Evolutionary conservation across 169 alveolate genomes (phyloP), one percentile per base, ranked within the genome.

Genomic region (Plasmodium ovale): DNA sequence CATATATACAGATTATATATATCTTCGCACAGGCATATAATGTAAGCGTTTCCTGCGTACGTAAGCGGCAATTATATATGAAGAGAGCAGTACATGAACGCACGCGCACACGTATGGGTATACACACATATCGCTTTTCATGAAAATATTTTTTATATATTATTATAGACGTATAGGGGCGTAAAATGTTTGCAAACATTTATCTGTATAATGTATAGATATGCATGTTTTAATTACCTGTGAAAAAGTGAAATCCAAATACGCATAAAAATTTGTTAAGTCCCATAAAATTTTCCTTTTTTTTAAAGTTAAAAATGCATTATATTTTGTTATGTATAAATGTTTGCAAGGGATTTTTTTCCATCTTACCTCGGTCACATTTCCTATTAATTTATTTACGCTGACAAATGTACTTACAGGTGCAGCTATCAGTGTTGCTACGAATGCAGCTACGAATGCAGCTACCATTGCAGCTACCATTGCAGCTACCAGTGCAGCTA

Each of bases 231-330:
- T 10, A 10, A 10, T 6, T 31, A 33, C 14, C 35, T 67, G 77
- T 35, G 51, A 21, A 27, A 70, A 27, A 31, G 10, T 37, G 1
- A 56, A 70, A 47, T 70, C 29, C 58, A 56, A 35, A 53, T 31
- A 70, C n/a, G 19, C 39, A 19, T 49, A 70, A 49, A 59, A 70
- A 27, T 47, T 70, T 72, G 51, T 72, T 72, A 72, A 72, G 87
- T 54, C 25, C 87, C 16, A 23, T 72, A 54, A 29, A 23, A 53
- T 25, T 37, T 39, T 72, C 7, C 7, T 12, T 72, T 51, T 70
- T 53, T 72, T 72, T 54, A 33, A 72, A 37, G 87, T 37, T 56
- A 35, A 37, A 72, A 53, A 31, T 14, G 59, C 23, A 12, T 56
- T 56, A 19, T 72, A 47, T 72, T 58, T 70, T 70, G 77, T 53